phyloP scores from a whole-genome alignment of 2,329 filamentous ascomycete genomes.

The Neodidymelliopsis sp. region DNA sequence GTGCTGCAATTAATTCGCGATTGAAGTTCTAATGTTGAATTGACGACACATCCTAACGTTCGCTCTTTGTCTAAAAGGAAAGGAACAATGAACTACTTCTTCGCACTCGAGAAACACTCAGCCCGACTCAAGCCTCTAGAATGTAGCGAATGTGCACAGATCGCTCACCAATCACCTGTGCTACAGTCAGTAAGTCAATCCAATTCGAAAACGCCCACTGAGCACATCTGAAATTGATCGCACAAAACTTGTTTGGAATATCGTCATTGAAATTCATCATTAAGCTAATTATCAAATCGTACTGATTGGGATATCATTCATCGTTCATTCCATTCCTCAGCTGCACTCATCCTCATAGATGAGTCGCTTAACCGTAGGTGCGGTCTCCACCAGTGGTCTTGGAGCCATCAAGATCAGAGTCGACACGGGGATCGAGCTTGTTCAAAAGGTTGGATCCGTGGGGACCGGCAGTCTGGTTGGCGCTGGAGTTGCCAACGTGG shows the following conservation, averaged over 20 bases:
- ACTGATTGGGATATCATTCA: constrained; percentile 20
- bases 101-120: no score
- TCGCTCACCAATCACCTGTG: no score
- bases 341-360: constrained; percentile 13
- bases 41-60: no score
- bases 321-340: constrained; percentile 15
- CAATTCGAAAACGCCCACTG: no score
- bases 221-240: no score
- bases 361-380: constrained; percentile 29
- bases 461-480: constrained; percentile 46
- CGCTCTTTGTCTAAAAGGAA: no score
- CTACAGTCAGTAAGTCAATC: no score
- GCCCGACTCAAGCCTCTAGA: no score
- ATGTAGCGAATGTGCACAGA: no score
- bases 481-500: constrained; percentile 25
- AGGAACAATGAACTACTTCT: no score
- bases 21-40: no score
- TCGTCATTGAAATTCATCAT: constrained; percentile 12
- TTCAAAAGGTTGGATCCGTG: constrained; percentile 45
- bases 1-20: no score
- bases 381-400: constrained; percentile 41
- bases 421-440: constrained; percentile 49
- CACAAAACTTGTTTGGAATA: constrained; percentile 5
- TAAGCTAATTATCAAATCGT: constrained; percentile 15
- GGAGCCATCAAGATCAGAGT: constrained; percentile 44